Base-by-base conservation (phyloP, 2,329 filamentous ascomycete genomes). In the Arthrobotrys conoides region DNA sequence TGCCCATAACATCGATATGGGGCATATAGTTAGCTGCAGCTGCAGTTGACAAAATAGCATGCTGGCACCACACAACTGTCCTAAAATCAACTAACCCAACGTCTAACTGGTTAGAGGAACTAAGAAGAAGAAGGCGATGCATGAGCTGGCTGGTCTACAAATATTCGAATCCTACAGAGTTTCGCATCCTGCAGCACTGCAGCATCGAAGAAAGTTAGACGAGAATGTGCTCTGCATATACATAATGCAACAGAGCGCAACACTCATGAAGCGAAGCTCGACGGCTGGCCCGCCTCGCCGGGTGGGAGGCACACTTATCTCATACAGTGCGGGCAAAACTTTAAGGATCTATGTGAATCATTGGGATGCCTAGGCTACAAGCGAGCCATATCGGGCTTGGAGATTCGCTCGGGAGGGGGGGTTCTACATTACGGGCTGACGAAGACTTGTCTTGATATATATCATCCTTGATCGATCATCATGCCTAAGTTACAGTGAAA, bases 181-280 rank as follows among this genome's bases (percentile, higher is more conserved):
- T 46, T 14, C 12, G 49, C 51, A 55, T 55, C 48, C 24, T 55
- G 53, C 24, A 55, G 14, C 44, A 36, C 20, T 16, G 48, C 51
- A 33, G 51, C 49, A 12, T 55, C 51, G 18, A 12, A 46, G 16
- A 22, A 14, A 41, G 33, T 59, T 59, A 59, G 16, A 22, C 53
- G 53, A 38, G 20, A 59, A 22, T 38, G n/a, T 59, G 20, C 53
- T n/a, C 20, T 38, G 4, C 33, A 22, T 24, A 12, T 24, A 10
- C 27, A 57, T 38, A 59, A 59, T 59, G 16, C 53, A 59, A 59
- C 53, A 59, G 5, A n/a, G 16, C 16, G 20, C 53, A 59, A 59
- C 30, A 59, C 53, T 30, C 27, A 6, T 16, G 33, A n/a, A 38
- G 30, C 30, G 27, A 14, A 33, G n/a, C n/a, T n/a, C n/a, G n/a